Base-by-base conservation (phyloP, 208 protist genomes). In the Wallacemonas collosoma region DNA sequence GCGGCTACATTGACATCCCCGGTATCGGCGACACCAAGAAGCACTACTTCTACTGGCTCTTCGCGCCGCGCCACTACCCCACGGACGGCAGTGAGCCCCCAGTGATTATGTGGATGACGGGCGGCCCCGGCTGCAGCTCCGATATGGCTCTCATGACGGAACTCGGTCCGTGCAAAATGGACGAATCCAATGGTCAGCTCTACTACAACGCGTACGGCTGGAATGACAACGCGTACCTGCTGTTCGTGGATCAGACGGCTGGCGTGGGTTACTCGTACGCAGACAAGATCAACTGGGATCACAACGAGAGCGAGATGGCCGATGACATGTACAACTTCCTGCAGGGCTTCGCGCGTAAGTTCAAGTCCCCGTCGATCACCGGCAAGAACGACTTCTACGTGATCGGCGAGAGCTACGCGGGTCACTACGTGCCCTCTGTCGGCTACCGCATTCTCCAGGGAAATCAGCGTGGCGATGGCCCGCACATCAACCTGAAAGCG, bases 31-130 rank as follows among this genome's bases (percentile, higher is more conserved):
- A 76, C 44, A 73, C 71, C 15, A 61, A 73, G 60, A 87, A 91
- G 72, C 79, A 93, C 71, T 86, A 86, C 78, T 98, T 98, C 76
- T 98, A 94, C 84, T 98, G 95, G 94, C 72, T 88, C 57, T 97
- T 98, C 66, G 81, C 81, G 26, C 80, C 85, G 6, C 82, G 89
- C 41, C 40, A 77, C 63, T 66, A 51, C 40, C 82, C 89, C 5
- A 62, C 71, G n/a, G 80, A 72, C 55, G 90, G 76, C 61, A 69
- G 40, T 14, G 35, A 43, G 51, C 67, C 79, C 9, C 93, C 93
- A 11, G 75, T 97, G 53, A 72, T 98, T 5, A 41, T 98, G 38
- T 98, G 93, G 91, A 80, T 98, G 72, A 94, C 86, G 26, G 96
- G 96, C 58, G 95, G 96, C 35, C 95, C 96, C 2, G 96, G 96